A percentile compares a stretch with the other conserved stretches of the same genome.
Conservation (phyloP, 2,329 filamentous ascomycete species). For the Colletotrichum somersetense region DNA sequence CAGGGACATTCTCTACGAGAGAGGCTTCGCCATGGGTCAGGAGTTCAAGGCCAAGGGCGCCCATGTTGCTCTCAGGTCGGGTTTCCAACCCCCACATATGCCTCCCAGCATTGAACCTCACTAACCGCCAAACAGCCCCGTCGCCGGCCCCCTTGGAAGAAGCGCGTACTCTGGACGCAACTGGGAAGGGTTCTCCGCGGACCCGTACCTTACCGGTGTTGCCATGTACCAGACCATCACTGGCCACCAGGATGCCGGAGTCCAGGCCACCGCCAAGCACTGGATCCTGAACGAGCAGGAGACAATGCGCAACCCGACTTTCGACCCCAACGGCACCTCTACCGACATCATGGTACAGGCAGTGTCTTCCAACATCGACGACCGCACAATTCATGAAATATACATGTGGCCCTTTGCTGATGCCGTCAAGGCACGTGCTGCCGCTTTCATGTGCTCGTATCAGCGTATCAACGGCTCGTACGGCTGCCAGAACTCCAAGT, state of each 20-base stretch:
- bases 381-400: slow-evolving; percentile 70
- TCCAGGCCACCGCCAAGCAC: slow-evolving; percentile 56
- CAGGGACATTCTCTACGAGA: slow-evolving; percentile 69
- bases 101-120: not conserved
- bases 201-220: slow-evolving; percentile 76
- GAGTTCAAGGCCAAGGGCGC: slow-evolving; percentile 81
- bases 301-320: slow-evolving; percentile 49
- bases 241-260: slow-evolving; percentile 53
- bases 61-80: slow-evolving; percentile 69
- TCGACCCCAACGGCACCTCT: slow-evolving; percentile 45
- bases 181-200: slow-evolving; percentile 74
- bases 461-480: slow-evolving; percentile 62
- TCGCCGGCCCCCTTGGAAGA: slow-evolving; percentile 58
- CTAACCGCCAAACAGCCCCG: slow-evolving; percentile 51
- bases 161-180: slow-evolving; percentile 67
- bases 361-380: slow-evolving; percentile 64
- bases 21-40: slow-evolving; percentile 57
- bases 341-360: slow-evolving; percentile 47
- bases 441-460: slow-evolving; percentile 59
- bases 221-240: slow-evolving; percentile 53
- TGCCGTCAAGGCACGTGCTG: slow-evolving; percentile 49
- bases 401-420: slow-evolving; percentile 54
- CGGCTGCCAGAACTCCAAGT: slow-evolving; percentile 62
- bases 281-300: slow-evolving; percentile 55
- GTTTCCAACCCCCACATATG: not conserved